Evolutionary conservation across 78 protist species (phyloP).

Genomic region (Dictyostelium purpureum): DNA sequence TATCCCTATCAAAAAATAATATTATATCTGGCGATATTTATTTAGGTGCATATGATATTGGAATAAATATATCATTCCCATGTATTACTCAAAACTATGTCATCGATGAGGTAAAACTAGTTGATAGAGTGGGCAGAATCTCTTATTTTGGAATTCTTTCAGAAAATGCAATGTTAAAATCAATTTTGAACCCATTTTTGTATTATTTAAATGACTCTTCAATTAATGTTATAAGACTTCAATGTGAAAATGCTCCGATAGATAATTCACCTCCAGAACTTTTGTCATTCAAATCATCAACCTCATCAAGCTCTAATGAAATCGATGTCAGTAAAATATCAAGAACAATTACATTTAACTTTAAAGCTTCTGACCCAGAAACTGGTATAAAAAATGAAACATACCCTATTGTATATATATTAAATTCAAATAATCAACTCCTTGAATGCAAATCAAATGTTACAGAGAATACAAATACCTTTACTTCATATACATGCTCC

Average conservation of each 20-base stretch:
- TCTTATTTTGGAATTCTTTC: neutral
- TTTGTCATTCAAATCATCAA: neutral
- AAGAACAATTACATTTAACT: neutral
- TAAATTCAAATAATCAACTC: neutral
- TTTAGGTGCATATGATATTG: neutral
- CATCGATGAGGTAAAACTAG: neutral
- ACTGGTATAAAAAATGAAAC: neutral
- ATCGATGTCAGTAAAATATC: too few relatives aligned
- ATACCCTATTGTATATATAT: neutral
- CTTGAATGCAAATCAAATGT: too few relatives aligned
- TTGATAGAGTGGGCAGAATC: neutral
- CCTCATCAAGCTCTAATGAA: too few relatives aligned
- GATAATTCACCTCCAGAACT: neutral
- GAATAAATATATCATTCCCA: neutral
- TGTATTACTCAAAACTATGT: neutral
- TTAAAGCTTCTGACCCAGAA: neutral
- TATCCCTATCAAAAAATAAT: neutral
- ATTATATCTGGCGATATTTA: neutral
- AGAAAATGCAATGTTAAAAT: neutral
- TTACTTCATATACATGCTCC: neutral
- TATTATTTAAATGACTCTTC: neutral
- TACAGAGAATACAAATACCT: too few relatives aligned
- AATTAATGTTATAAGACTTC: neutral
- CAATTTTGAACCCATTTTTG: neutral
- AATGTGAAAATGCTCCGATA: neutral